Base-by-base conservation (phyloP, 2,329 filamentous ascomycete species). In the Amylocarpus encephaloides region DNA sequence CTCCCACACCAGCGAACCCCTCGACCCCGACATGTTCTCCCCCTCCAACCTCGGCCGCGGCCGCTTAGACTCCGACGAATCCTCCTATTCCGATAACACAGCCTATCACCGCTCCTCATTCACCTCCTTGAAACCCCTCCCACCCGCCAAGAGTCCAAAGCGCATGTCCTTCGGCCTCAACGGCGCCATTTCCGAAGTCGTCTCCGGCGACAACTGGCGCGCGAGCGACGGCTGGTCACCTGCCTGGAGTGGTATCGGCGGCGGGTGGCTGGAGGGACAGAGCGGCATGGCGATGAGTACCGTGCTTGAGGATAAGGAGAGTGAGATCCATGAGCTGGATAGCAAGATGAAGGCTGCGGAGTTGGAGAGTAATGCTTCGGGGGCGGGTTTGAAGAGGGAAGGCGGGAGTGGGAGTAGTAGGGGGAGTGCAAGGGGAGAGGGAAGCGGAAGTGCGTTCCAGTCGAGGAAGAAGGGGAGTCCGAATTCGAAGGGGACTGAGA, bases 101-200 rank as follows among this genome's bases (percentile, higher is more conserved):
- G n/a, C 18, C 12, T 46, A 12, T 4, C 33, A n/a, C 34, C n/a
- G 13, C 26, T 30, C 26, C n/a, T 39, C 43, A 2, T 16, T 12
- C 35, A 16, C 35, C 10, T 46, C 43, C 22, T 35, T 41, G 5
- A 35, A n/a, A 13, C 36, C 45, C 13, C 9, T 38, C 1, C 45
- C 45, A 18, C 34, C 36, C 4, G n/a, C 35, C 9, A 47, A 40
- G 26, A n/a, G 22, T 4, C 32, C 29, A 7, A 49, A 32, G 12
- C 40, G 26, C n/a, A 18, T 38, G 32, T 43, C 38, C 30, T 49
- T 49, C n/a, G 47, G 47, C 5, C 30, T 49, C 32, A 49, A 43
- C 15, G 34, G 34, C n/a, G 41, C 47, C 32, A 49, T 49, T 13
- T 38, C 15, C 33, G 18, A 12, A 3, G 47, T 35, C 12, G 9